Evolutionary conservation across 2,329 filamentous ascomycete genomes (phyloP), one percentile per base, ranked within the genome.

Genomic region (Beauveria varroae): DNA sequence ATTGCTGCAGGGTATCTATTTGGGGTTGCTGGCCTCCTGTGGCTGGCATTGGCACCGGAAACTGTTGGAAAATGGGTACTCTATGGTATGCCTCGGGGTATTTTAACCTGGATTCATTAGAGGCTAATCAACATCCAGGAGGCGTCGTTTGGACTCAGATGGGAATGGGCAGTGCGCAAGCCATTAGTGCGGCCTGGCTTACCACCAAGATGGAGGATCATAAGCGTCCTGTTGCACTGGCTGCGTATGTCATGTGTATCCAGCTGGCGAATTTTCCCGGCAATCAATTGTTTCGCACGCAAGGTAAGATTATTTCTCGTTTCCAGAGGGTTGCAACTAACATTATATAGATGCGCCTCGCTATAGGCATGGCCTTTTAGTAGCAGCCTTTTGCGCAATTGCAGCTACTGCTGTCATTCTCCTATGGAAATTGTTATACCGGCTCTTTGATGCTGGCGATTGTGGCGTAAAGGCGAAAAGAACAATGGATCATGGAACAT

Each of bases 61-160:
- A 47, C 28, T 0, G 69, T 69, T 1, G 55, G 63, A 0, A 70
- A 68, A 55, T 70, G 69, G 67, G 63, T 62, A 7, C 57, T 71
- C 3, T 71, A 70, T 3, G 69, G 67, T 67, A 59, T 14, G 22
- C 30, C 44, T 7, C 5, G 12, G 5, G 3, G 30, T 12, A 0
- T 34, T 34, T 5, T 34, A 34, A 28, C 8, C 28, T 9, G 28
- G 0, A 5, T 14, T 5, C 0, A 14, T 34, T 1, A 14, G 30
- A 34, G 30, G 30, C 30, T 62, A 41, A 44, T 34, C 26, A 37
- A 16, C 28, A n/a, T 14, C 24, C 18, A 68, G 68, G 69, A 0
- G 69, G 69, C 3, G 68, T 71, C 0, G 67, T 71, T 0, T 71
- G 69, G 69, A 71, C 68, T 0, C 69, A 71, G 9, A 71, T 71